These are phyloP conservation scores for Echeveria elegans DNA, from an alignment of 164 flowering plant species.

Conservation along the genomic window DNA sequence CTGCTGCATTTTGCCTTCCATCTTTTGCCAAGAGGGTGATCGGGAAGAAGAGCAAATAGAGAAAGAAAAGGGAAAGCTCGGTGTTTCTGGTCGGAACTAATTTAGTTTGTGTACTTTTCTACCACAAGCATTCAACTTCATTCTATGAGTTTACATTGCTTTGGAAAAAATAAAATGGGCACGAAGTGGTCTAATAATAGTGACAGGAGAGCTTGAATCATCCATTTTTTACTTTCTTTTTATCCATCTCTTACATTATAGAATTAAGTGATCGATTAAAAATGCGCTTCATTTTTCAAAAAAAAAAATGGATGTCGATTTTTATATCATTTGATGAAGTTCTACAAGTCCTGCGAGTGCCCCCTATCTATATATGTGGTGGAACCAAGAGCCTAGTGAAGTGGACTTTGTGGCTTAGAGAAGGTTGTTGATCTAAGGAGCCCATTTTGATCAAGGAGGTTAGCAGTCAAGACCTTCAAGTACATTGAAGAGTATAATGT, in stretches of 20 bases:
- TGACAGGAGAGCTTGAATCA: too few species aligned
- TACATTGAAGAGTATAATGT: slow-evolving; percentile 11
- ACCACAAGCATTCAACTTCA: neutral
- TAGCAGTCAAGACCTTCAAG: slow-evolving; percentile 13
- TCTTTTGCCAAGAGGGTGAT: slow-evolving; percentile 65
- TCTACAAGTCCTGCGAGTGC: slow-evolving; percentile 55
- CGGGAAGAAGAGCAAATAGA: slow-evolving; percentile 29
- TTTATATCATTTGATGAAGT: slow-evolving; percentile 37
- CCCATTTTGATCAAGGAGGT: too few species aligned
- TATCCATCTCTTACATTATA: too few species aligned
- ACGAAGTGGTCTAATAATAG: too few species aligned
- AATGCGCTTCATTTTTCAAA: too few species aligned
- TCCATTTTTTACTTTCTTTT: too few species aligned
- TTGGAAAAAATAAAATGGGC: neutral
- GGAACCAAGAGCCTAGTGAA: slow-evolving; percentile 12
- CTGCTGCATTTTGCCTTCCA: slow-evolving; percentile 78
- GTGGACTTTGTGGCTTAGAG: too few species aligned
- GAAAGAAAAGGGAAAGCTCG: neutral
- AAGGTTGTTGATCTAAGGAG: too few species aligned
- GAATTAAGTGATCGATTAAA: too few species aligned
- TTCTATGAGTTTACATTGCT: neutral
- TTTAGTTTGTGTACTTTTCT: neutral
- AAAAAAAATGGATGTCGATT: too few species aligned
- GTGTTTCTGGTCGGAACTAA: neutral
- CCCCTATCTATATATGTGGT: slow-evolving; percentile 2